Base-by-base conservation (phyloP, 192 early-diverging fungal species). In the Phlyctochytrium bullatum region DNA sequence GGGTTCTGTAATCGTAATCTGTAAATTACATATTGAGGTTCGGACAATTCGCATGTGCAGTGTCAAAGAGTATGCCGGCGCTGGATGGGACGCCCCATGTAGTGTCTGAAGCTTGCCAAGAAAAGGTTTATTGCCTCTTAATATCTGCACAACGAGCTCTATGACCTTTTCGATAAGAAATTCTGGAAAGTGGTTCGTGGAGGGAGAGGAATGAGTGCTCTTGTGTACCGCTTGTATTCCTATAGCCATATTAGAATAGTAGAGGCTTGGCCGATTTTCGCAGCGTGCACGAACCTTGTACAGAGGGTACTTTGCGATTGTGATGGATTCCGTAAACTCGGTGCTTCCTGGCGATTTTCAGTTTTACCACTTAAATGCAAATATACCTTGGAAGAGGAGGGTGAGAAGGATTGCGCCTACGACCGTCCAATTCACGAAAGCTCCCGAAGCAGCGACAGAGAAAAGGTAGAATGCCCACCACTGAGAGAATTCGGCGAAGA, bases 301-400 rank as follows among this genome's bases (percentile, higher is more conserved):
- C 10, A 79, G 66, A 3, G 92, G 92, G 68, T 94, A 93, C 77
- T 93, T 93, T 58, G 70, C 16, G 16, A 50, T 35, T 0, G 88
- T 80, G 32, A 94, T 86, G 31, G 73, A 66, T 50, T 78, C 78
- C 2, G 81, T 86, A 56, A 82, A 78, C 14, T 51, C 65, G 2
- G 77, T 80, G 53, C 40, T 69, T 27, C 74, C 82, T 6, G n/a
- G n/a, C n/a, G n/a, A n/a, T n/a, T n/a, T n/a, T n/a, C n/a, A n/a
- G n/a, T n/a, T n/a, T n/a, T n/a, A n/a, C n/a, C n/a, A n/a, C n/a
- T n/a, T n/a, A n/a, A n/a, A n/a, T n/a, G n/a, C n/a, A n/a, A n/a
- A n/a, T n/a, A n/a, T n/a, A n/a, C n/a, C n/a, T 67, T 85, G 84
- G 84, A 94, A 90, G 32, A 97, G 71, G n/a, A 76, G 35, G 0